These are phyloP conservation scores for Tinospora cordifolia DNA, from an alignment of 164 flowering plant species.

Conservation along the genomic window DNA sequence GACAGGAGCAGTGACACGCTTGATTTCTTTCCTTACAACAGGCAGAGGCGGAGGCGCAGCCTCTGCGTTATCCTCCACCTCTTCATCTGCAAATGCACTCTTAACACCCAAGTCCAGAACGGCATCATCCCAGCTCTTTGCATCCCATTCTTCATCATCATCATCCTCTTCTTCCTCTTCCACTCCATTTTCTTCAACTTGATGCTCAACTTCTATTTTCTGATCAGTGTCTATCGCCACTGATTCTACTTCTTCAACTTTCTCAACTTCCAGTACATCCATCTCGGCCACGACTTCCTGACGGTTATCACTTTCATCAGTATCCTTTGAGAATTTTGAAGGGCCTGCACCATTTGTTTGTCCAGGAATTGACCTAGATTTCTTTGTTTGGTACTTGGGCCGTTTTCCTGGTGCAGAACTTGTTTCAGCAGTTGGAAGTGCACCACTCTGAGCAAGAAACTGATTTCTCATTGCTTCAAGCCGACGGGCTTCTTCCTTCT, in stretches of 20 bases:
- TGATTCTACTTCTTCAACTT: conserved; percentile 39
- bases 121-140: conserved; percentile 97
- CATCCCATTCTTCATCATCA: conserved; percentile 90
- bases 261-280: conserved; percentile 35
- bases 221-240: conserved; percentile 25
- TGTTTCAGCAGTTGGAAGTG: conserved; percentile 36
- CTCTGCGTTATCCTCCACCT: conserved; percentile 39
- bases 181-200: conserved; percentile 35
- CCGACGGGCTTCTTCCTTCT: conserved; percentile 85
- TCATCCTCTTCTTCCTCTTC: conserved; percentile 62
- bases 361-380: conserved; percentile 40
- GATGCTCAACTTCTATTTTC: conserved; percentile 30
- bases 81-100: conserved; percentile 85
- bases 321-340: conserved; percentile 28
- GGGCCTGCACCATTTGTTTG: conserved; percentile 44
- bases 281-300: conserved; percentile 25
- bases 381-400: conserved; percentile 69
- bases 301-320: conserved; percentile 29
- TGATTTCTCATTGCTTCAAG: conserved; percentile 76
- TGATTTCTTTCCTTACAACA: conserved; percentile 44
- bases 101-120: conserved; percentile 46
- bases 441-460: conserved; percentile 51
- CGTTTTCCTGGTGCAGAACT: conserved; percentile 38
- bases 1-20: conserved; percentile 23
- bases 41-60: conserved; percentile 35